phyloP scores from a whole-genome alignment of 2,329 filamentous ascomycete genomes.

The Stagonosporopsis chrysanthemi region DNA sequence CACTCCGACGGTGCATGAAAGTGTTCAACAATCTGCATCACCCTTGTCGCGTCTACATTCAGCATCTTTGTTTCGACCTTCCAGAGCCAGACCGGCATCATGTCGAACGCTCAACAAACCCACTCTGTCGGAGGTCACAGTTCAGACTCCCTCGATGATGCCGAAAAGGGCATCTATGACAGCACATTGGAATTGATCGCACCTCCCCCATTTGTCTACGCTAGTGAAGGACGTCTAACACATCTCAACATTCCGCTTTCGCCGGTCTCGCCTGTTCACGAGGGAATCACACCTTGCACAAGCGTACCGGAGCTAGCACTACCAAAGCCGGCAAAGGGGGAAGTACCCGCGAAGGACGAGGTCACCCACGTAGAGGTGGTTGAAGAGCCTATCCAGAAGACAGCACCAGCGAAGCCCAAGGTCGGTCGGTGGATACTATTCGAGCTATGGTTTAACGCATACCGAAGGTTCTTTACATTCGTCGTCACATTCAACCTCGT shows the following conservation, averaged over 20 bases:
- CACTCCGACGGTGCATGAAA: conserved; percentile 28
- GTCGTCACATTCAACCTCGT: conserved; percentile 40
- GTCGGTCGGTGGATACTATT: conserved; percentile 42
- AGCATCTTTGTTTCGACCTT: conserved; percentile 28
- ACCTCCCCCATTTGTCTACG: conserved; percentile 40
- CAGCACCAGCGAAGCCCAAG: conserved; percentile 29
- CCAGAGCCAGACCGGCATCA: conserved; percentile 23
- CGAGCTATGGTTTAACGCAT: conserved; percentile 47
- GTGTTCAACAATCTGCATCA: conserved; percentile 29
- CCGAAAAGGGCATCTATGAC: conserved; percentile 45
- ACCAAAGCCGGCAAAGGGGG: conserved; percentile 26
- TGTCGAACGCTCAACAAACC: conserved; percentile 31
- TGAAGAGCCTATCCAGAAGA: conserved; percentile 28
- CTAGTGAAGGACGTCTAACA: conserved; percentile 23
- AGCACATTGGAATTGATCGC: conserved; percentile 32
- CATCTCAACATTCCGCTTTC: conserved; percentile 24
- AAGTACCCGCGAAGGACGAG: conserved; percentile 22
- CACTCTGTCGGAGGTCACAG: conserved; percentile 25
- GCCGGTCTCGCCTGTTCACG: conserved; percentile 40
- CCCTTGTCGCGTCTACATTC: conserved; percentile 30
- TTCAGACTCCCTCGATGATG: conserved; percentile 40
- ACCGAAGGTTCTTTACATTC: conserved; percentile 47
- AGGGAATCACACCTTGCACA: conserved; percentile 44
- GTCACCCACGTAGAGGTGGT: conserved; percentile 28
- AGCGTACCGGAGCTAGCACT: conserved; percentile 44